Evolutionary conservation across 768 basidiomycete species (phyloP).

Genomic region (Rhodotorula paludigena): DNA sequence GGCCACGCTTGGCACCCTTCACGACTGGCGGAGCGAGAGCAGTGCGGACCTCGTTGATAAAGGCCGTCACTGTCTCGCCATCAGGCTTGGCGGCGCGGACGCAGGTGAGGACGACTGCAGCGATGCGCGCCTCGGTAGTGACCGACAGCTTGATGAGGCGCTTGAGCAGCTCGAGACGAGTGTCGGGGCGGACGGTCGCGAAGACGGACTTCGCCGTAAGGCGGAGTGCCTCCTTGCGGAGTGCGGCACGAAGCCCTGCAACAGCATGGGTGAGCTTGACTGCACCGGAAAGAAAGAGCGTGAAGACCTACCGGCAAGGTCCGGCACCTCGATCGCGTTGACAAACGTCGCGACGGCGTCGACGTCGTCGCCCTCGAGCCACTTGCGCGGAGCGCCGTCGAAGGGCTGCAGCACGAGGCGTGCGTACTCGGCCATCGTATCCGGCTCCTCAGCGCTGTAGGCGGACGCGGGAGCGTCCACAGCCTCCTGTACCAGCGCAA

Average conservation of each 20-base stretch:
- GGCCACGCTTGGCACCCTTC: conserved; percentile 37
- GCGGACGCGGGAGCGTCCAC: not conserved
- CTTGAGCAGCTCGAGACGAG: conserved; percentile 27
- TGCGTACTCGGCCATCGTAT: conserved; percentile 5
- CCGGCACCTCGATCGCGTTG: conserved; percentile 12
- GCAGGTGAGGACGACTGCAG: conserved; percentile 26
- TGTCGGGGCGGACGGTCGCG: conserved; percentile 20
- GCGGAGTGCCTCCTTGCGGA: conserved; percentile 30
- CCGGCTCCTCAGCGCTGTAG: not conserved
- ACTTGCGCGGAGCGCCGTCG: conserved; percentile 33
- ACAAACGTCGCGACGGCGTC: conserved; percentile 16
- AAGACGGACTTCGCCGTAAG: conserved; percentile 18
- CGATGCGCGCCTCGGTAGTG: conserved; percentile 12
- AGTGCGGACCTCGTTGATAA: conserved; percentile 23
- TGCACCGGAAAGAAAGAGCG: not conserved
- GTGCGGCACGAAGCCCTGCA: conserved; percentile 13
- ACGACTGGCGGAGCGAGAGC: conserved; percentile 10
- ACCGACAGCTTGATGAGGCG: conserved; percentile 30
- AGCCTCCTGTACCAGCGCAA: conserved; percentile 22
- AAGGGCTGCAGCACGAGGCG: conserved; percentile 25
- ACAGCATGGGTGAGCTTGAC: too few relatives aligned
- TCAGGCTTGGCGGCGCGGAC: conserved; percentile 26
- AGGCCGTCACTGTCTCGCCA: conserved; percentile 26
- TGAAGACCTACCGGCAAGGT: not conserved
- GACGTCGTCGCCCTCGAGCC: conserved; percentile 25